These are phyloP conservation scores for Asparagopsis taxiformis DNA, from an alignment of 31 red algal species.

Conservation along the genomic window DNA sequence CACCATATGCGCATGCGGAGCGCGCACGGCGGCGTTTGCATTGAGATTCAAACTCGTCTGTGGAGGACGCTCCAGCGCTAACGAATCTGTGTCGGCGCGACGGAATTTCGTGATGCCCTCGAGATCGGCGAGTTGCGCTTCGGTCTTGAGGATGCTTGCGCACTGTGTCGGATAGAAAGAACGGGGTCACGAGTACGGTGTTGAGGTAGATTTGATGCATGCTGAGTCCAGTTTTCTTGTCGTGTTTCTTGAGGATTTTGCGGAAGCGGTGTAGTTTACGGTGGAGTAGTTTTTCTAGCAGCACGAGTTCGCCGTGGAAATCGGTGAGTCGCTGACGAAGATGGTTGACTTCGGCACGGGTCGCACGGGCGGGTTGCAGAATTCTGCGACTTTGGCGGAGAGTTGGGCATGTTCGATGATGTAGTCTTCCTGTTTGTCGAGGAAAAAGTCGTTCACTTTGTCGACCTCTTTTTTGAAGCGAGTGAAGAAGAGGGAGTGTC, in stretches of 20 bases:
- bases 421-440: conserved; percentile 92
- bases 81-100: conserved; percentile 2
- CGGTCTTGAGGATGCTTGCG: conserved; percentile 52
- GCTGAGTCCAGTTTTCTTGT: conserved; percentile 91
- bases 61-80: too few relatives aligned
- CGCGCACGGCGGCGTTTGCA: too few relatives aligned
- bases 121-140: conserved; percentile 51
- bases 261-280: conserved; percentile 93
- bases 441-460: conserved; percentile 97
- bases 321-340: conserved; percentile 64
- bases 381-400: conserved; percentile 19
- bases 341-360: conserved; percentile 21
- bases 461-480: conserved; percentile 71
- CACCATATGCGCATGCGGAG: too few relatives aligned
- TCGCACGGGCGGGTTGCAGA: conserved; percentile 36
- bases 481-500: conserved; percentile 55
- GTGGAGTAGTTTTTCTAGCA: conserved; percentile 76
- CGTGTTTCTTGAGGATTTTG: conserved; percentile 96
- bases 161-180: conserved; percentile 80
- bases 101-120: conserved; percentile 54
- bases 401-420: too few relatives aligned
- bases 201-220: conserved; percentile 77
- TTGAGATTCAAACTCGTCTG: too few relatives aligned
- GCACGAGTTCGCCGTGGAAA: conserved; percentile 69
- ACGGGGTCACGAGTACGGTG: conserved; percentile 85